phyloP scores from a whole-genome alignment of 352 stramenopile species.

The Plasmopara viticola region DNA sequence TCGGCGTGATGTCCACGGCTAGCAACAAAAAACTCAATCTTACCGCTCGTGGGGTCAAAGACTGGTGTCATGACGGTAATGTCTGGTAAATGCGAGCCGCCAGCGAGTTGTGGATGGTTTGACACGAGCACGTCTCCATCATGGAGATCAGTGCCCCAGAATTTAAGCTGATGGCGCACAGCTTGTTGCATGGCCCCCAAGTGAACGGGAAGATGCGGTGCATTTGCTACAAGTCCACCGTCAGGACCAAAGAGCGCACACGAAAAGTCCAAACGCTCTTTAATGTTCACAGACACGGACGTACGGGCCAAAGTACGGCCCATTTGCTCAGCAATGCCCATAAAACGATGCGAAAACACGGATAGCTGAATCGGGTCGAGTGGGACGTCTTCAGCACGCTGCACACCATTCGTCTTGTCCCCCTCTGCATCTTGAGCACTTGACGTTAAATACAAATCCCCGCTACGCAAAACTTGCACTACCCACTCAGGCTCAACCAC shows the following conservation, averaged over 20 bases:
- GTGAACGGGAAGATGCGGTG: constrained; percentile 98
- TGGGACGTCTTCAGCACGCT: constrained; percentile 32
- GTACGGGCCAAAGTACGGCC: constrained; percentile 94
- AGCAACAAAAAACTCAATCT: constrained; percentile 98
- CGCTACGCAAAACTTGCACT: constrained; percentile 88
- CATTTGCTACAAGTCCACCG: constrained; percentile 98
- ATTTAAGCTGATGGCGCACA: constrained; percentile 91
- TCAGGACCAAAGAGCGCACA: constrained; percentile 97
- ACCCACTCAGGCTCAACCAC: constrained; percentile 95
- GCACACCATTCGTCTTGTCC: constrained; percentile 4
- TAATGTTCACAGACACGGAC: constrained; percentile 99
- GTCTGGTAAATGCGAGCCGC: constrained; percentile 96
- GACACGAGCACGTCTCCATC: constrained; percentile 97
- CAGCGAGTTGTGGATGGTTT: constrained; percentile 98
- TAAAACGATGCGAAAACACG: constrained; percentile 97
- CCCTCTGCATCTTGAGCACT: constrained; percentile 30
- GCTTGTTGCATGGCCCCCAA: constrained; percentile 98
- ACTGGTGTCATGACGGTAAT: constrained; percentile 99
- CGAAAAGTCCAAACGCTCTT: constrained; percentile 98
- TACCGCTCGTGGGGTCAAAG: constrained; percentile 85
- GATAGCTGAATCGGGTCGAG: constrained; percentile 96
- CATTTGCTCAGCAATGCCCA: constrained; percentile 99
- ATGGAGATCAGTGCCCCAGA: constrained; percentile 87
- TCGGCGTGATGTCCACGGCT: constrained; percentile 97
- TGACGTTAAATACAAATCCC: constrained; percentile 92